phyloP scores from a whole-genome alignment of 2,329 filamentous ascomycete genomes.

The Aspergillus ochraceus region DNA sequence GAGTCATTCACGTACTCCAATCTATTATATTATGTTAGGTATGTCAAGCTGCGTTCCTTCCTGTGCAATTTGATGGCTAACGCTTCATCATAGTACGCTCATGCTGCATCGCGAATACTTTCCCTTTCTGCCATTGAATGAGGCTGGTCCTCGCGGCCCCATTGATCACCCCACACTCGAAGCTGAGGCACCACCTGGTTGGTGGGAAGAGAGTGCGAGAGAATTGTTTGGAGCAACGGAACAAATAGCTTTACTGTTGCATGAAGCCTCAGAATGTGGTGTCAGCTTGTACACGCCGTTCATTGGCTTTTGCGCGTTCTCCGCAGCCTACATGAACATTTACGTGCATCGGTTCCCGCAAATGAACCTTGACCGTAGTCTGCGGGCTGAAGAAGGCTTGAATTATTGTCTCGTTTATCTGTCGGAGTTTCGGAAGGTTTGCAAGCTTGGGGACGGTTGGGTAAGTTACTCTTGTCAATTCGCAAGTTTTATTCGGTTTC shows the following conservation, averaged over 20 bases:
- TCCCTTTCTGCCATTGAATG: neutral
- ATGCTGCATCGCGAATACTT: conserved; percentile 6
- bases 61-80: too few relatives aligned
- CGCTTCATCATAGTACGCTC: too few relatives aligned
- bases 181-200: neutral
- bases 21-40: conserved; percentile 2
- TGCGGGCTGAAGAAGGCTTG: neutral
- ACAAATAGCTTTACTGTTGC: neutral
- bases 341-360: conserved; percentile 1
- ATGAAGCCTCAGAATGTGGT: conserved; percentile 2
- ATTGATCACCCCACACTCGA: neutral
- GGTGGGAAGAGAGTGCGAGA: conserved; percentile 1
- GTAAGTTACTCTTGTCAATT: too few relatives aligned
- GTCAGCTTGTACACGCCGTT: neutral
- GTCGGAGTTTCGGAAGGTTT: neutral
- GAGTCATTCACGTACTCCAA: conserved; percentile 3
- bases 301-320: conserved; percentile 1
- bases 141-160: neutral
- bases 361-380: conserved; percentile 1
- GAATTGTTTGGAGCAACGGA: neutral
- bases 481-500: too few relatives aligned
- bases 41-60: too few relatives aligned
- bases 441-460: conserved; percentile 3
- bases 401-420: conserved; percentile 1
- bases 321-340: neutral